phyloP scores from a whole-genome alignment of 2,329 filamentous ascomycete species.

The Fusarium abutilonis region DNA sequence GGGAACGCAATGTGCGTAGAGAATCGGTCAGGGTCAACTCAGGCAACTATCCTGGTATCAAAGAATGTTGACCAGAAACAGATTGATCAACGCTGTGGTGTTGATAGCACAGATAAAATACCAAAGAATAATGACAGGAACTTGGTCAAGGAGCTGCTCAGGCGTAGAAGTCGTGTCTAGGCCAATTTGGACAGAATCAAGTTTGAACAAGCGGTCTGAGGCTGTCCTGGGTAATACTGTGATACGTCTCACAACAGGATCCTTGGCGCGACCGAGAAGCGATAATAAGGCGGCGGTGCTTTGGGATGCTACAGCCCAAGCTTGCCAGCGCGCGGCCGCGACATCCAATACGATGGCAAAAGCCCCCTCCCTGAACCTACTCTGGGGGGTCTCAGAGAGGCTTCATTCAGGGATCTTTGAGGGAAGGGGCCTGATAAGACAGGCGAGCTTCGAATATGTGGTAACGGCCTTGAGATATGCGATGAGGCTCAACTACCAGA shows the following conservation, averaged over 20 bases:
- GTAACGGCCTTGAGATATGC: slow-evolving; percentile 8
- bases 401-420: slow-evolving; percentile 39
- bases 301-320: slow-evolving; percentile 34
- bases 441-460: background rate
- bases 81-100: slow-evolving; percentile 5
- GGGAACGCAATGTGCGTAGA: background rate
- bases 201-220: slow-evolving; percentile 29
- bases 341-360: slow-evolving; percentile 21
- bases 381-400: slow-evolving; percentile 32
- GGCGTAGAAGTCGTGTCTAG: slow-evolving; percentile 5
- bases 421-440: slow-evolving; percentile 8
- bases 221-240: slow-evolving; percentile 31
- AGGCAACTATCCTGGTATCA: slow-evolving; percentile 10
- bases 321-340: slow-evolving; percentile 33
- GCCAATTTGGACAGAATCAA: slow-evolving; percentile 7
- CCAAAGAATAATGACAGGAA: slow-evolving; percentile 5
- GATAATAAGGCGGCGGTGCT: slow-evolving; percentile 14
- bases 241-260: slow-evolving; percentile 31
- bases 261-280: slow-evolving; percentile 12
- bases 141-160: slow-evolving; percentile 26
- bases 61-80: background rate
- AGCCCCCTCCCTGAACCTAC: slow-evolving; percentile 42
- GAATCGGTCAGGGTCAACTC: background rate
- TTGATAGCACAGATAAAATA: slow-evolving; percentile 17
- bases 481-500: slow-evolving; percentile 15